Percentiles rank a stretch among this genome's conserved stretches.
Conservation (phyloP, 1,284 basidiomycete genomes). For the Spongiforma sp. region DNA sequence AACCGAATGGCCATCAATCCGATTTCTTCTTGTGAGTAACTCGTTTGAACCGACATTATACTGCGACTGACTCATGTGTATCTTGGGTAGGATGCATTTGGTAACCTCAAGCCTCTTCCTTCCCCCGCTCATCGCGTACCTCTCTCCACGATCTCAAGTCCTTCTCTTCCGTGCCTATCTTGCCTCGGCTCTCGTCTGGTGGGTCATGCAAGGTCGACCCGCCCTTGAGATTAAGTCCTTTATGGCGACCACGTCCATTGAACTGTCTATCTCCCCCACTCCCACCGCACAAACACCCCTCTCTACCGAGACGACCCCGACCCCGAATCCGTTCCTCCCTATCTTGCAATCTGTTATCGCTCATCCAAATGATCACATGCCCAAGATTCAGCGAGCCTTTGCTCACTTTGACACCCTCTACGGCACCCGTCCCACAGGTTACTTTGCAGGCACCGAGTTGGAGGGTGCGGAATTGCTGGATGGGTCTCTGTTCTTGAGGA, state of each 20-base stretch:
- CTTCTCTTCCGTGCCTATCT: conserved; percentile 51
- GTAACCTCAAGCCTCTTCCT: conserved; percentile 60
- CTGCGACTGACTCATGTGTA: not conserved
- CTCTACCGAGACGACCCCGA: conserved; percentile 21
- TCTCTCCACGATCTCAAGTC: conserved; percentile 44
- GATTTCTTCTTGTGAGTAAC: conserved; percentile 55
- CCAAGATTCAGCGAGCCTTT: conserved; percentile 39
- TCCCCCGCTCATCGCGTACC: conserved; percentile 43
- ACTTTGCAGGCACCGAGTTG: conserved; percentile 45
- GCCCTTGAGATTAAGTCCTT: conserved; percentile 47
- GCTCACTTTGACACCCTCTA: conserved; percentile 38
- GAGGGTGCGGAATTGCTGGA: conserved; percentile 37
- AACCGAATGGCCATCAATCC: conserved; percentile 41
- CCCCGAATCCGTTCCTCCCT: conserved; percentile 38
- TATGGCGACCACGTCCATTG: conserved; percentile 32
- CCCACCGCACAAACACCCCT: not conserved
- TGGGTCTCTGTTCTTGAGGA: conserved; percentile 39
- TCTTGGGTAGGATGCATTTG: conserved; percentile 51
- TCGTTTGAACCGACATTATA: not conserved
- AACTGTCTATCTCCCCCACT: conserved; percentile 9
- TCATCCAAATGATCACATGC: conserved; percentile 38
- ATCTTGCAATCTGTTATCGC: conserved; percentile 39
- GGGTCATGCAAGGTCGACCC: conserved; percentile 47
- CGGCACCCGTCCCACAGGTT: conserved; percentile 32
- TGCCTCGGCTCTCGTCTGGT: conserved; percentile 43